A percentile compares a stretch with the other conserved stretches of the same genome.
Evolutionary conservation across 2,329 filamentous ascomycete genomes (phyloP).

Genomic region (Daldinia sp.): DNA sequence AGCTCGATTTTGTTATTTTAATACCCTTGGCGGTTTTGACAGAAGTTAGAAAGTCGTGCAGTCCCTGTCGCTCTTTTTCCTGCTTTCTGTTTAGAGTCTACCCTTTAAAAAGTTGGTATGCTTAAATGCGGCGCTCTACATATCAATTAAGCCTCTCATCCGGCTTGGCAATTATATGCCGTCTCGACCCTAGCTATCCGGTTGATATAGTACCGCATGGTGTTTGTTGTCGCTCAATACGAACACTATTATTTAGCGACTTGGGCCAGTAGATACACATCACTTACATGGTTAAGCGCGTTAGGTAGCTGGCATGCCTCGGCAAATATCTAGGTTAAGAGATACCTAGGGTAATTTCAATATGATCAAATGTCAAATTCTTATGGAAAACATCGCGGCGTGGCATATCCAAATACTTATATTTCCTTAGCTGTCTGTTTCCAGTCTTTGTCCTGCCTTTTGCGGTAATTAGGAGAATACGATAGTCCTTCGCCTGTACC

Average conservation of each 20-base stretch:
- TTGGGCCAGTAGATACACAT: too few relatives aligned
- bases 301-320: background rate
- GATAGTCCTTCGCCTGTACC: background rate
- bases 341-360: background rate
- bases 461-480: background rate
- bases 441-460: background rate
- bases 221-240: background rate
- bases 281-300: too few relatives aligned
- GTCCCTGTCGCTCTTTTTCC: background rate
- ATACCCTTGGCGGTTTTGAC: background rate
- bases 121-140: conserved; percentile 1
- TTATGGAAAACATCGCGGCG: background rate
- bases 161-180: conserved; percentile 1
- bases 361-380: background rate
- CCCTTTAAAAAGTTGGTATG: background rate
- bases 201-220: background rate
- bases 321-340: background rate
- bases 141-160: conserved; percentile 3
- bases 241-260: background rate
- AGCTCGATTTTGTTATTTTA: background rate
- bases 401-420: background rate
- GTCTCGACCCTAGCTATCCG: background rate
- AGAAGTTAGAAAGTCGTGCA: background rate
- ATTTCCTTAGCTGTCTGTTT: background rate
- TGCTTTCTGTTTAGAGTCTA: background rate